A percentile compares a stretch with the other conserved stretches of the same genome.
Conservation (phyloP, 208 protist genomes). For the Leishmania turanica region DNA sequence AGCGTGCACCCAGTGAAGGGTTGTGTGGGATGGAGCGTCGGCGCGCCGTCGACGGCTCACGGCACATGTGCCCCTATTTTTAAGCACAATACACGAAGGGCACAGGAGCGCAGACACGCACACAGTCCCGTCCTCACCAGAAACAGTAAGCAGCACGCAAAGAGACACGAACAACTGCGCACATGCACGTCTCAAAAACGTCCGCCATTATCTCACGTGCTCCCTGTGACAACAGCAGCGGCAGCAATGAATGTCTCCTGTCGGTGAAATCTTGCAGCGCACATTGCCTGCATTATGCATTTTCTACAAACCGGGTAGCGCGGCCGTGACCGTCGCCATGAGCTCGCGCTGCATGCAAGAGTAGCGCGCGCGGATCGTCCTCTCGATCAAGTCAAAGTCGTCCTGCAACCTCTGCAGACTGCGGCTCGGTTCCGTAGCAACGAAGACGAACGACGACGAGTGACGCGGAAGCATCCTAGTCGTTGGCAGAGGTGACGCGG, state of each 20-base stretch:
- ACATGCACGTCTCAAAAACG: neutral
- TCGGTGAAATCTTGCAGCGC: neutral
- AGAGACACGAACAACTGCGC: neutral
- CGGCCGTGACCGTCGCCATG: neutral
- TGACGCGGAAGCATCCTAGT: neutral
- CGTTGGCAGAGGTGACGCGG: neutral
- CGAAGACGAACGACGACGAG: slow-evolving; percentile 6
- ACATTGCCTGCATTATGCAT: neutral
- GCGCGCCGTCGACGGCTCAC: neutral
- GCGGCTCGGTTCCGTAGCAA: neutral
- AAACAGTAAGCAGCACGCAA: neutral
- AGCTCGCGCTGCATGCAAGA: slow-evolving; percentile 22
- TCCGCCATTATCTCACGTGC: neutral
- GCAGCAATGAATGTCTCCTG: neutral
- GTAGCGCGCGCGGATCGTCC: slow-evolving; percentile 12
- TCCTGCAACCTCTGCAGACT: neutral
- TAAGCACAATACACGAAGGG: neutral
- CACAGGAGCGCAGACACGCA: too few relatives aligned
- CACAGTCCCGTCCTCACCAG: neutral
- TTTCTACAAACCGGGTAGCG: neutral
- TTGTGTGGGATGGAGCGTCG: neutral
- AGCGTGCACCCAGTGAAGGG: neutral
- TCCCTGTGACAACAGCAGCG: neutral
- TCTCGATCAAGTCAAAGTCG: slow-evolving; percentile 8
- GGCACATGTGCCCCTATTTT: neutral